Conservation (phyloP, 495 filamentous ascomycete species). For the Xylaria cubensis region DNA sequence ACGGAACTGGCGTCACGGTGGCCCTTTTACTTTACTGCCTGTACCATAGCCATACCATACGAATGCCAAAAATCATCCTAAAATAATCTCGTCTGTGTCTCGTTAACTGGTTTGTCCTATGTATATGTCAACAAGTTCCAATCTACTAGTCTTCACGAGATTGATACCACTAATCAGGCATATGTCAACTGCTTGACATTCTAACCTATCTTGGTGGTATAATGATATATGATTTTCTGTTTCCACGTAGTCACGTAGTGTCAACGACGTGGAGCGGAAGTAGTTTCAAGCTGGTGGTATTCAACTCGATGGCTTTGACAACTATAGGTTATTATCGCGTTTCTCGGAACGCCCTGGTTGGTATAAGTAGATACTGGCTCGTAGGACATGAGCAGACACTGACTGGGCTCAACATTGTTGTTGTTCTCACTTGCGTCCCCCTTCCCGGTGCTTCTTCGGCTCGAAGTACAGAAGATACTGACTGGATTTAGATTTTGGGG, state of each 20-base stretch:
- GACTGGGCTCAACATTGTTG: not conserved
- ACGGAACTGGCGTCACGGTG: slow-evolving; percentile 37
- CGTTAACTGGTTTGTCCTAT: not conserved
- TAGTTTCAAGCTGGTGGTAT: no score
- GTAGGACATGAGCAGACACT: not conserved
- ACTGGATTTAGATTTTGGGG: not conserved
- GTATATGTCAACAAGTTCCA: not conserved
- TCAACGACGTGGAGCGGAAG: not conserved
- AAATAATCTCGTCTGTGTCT: slow-evolving; percentile 24
- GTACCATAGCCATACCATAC: slow-evolving; percentile 47
- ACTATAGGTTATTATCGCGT: not conserved
- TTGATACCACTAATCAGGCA: not conserved
- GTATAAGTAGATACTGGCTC: not conserved
- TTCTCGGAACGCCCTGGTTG: not conserved
- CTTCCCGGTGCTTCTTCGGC: not conserved
- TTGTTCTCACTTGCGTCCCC: not conserved
- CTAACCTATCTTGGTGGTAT: not conserved
- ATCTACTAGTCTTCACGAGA: not conserved
- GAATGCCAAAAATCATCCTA: slow-evolving; percentile 44
- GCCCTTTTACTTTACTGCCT: slow-evolving; percentile 41
- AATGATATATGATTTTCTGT: no score
- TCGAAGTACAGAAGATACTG: not conserved
- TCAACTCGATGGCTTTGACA: not conserved
- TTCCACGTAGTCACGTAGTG: no score
- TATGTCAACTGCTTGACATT: not conserved